Evolutionary conservation across 1,284 basidiomycete species (phyloP).

Genomic region (Pascua guehoae): DNA sequence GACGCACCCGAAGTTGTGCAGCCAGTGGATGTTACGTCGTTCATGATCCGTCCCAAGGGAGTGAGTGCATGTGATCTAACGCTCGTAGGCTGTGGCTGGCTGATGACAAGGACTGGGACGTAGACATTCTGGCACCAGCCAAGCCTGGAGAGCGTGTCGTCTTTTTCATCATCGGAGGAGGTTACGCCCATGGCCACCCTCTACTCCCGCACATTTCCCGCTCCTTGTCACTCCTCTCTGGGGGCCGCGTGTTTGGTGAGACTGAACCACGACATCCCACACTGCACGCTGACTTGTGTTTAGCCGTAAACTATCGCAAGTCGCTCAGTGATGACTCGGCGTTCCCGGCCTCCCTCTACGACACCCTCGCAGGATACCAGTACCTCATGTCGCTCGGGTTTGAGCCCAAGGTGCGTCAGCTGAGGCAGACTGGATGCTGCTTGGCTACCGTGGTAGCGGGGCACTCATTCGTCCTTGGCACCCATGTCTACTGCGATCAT

Average conservation of each 20-base stretch:
- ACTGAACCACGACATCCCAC: neutral
- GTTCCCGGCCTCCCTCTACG: constrained; percentile 12
- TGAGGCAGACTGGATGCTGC: neutral
- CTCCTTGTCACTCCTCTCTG: constrained; percentile 3
- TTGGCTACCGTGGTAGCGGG: no score
- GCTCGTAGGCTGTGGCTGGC: neutral
- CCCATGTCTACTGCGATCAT: no score
- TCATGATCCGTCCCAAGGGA: constrained; percentile 1
- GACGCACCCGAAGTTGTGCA: neutral
- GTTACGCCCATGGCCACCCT: constrained; percentile 13
- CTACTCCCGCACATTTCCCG: constrained; percentile 6
- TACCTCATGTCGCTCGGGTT: constrained; percentile 12
- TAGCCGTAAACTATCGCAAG: constrained; percentile 19
- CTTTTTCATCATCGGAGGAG: constrained; percentile 16
- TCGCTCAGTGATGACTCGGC: constrained; percentile 7
- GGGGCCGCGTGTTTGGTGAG: constrained; percentile 6
- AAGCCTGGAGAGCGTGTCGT: constrained; percentile 6
- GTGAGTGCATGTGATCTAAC: neutral
- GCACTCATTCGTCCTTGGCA: no score
- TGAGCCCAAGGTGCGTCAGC: constrained; percentile 5
- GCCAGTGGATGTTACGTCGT: neutral
- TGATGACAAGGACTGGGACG: neutral
- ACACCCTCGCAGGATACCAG: constrained; percentile 13
- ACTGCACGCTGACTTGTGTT: neutral
- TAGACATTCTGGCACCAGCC: neutral